phyloP scores from a whole-genome alignment of 1,284 basidiomycete species.

The Exsudoporus floridanus region DNA sequence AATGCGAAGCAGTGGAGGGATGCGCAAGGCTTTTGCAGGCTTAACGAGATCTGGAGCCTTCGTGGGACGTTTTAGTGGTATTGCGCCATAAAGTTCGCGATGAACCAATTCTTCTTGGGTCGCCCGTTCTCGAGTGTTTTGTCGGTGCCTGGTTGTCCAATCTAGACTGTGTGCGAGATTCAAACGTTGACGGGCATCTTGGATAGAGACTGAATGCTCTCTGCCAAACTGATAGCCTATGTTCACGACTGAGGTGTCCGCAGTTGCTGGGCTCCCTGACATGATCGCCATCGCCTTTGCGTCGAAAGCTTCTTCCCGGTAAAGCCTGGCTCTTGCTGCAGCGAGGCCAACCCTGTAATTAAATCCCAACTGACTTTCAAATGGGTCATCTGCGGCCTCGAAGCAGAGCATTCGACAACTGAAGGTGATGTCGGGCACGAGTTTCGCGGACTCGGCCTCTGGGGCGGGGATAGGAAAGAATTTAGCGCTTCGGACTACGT shows the following conservation, averaged over 20 bases:
- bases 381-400: conserved; percentile 87
- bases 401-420: conserved; percentile 61
- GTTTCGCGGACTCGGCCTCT: conserved; percentile 68
- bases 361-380: conserved; percentile 80
- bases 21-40: conserved; percentile 40
- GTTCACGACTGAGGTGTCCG: conserved; percentile 21
- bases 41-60: conserved; percentile 36
- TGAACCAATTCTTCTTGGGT: conserved; percentile 34
- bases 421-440: conserved; percentile 65
- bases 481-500: conserved; percentile 46
- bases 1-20: conserved; percentile 77
- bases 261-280: conserved; percentile 35
- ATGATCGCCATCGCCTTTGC: conserved; percentile 72
- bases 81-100: conserved; percentile 36
- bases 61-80: conserved; percentile 31
- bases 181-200: conserved; percentile 75
- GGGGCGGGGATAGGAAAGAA: conserved; percentile 57
- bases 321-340: conserved; percentile 74
- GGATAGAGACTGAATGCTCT: conserved; percentile 64
- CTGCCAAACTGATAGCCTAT: conserved; percentile 57
- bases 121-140: conserved; percentile 37
- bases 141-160: conserved; percentile 66
- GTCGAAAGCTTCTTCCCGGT: conserved; percentile 79
- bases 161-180: conserved; percentile 74
- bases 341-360: conserved; percentile 78